phyloP scores from a whole-genome alignment of 2,329 filamentous ascomycete species.

The Cadophora malorum region DNA sequence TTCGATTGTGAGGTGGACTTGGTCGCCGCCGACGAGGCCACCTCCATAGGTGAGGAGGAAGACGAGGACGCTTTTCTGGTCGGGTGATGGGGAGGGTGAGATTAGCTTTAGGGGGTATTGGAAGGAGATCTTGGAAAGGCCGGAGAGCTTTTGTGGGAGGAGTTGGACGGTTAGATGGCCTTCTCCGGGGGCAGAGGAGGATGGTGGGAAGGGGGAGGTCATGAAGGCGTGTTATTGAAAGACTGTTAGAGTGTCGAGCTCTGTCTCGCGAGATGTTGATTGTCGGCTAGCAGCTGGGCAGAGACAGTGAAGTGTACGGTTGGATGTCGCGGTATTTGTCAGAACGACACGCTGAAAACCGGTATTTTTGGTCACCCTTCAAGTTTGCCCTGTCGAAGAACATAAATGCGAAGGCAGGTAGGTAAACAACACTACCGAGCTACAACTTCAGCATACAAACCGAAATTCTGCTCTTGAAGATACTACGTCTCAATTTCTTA shows the following conservation, averaged over 20 bases:
- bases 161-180: conserved; percentile 78
- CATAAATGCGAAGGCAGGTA: too few species aligned
- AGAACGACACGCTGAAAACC: neutral
- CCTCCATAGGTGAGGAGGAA: conserved; percentile 96
- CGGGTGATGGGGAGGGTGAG: conserved; percentile 71
- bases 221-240: conserved; percentile 27
- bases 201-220: conserved; percentile 57
- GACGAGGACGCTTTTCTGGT: conserved; percentile 74
- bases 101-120: conserved; percentile 96
- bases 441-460: too few species aligned
- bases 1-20: conserved; percentile 73
- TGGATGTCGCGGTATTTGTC: neutral
- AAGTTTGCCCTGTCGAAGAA: too few species aligned
- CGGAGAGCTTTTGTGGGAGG: conserved; percentile 73
- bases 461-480: too few species aligned
- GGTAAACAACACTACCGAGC: too few species aligned
- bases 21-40: conserved; percentile 87
- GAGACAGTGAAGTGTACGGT: too few species aligned
- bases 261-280: neutral
- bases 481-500: too few species aligned
- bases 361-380: neutral
- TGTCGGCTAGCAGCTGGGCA: neutral
- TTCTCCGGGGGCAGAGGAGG: conserved; percentile 76
- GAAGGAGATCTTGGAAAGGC: conserved; percentile 78
- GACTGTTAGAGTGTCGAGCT: neutral